These are phyloP conservation scores for Lablab purpureus DNA, from an alignment of 306 rosid genomes.

Conservation along the genomic window DNA sequence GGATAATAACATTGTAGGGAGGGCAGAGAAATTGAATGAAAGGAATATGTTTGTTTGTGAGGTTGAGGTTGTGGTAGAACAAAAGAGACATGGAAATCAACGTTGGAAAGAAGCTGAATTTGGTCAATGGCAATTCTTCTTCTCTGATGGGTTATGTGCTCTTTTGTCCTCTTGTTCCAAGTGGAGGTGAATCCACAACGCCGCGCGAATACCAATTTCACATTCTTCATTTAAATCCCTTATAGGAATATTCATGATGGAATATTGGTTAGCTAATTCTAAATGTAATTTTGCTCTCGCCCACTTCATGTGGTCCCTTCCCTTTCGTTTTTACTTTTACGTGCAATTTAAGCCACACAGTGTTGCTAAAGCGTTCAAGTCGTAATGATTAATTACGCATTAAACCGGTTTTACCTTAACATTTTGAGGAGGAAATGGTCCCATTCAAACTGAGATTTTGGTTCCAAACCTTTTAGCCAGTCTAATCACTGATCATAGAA, in stretches of 20 bases:
- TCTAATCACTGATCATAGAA: conserved; percentile 29
- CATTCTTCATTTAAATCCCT: conserved; percentile 33
- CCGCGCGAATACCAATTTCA: background rate
- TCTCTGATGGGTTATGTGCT: background rate
- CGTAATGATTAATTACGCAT: conserved; percentile 30
- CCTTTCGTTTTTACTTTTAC: conserved; percentile 31
- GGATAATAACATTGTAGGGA: conserved; percentile 42
- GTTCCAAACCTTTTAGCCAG: background rate
- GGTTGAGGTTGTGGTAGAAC: background rate
- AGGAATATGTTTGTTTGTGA: conserved; percentile 20
- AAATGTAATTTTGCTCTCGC: conserved; percentile 37
- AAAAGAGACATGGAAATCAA: conserved; percentile 28
- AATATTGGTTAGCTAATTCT: conserved; percentile 26
- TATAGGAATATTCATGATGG: conserved; percentile 26
- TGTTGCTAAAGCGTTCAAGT: conserved; percentile 32
- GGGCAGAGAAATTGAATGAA: background rate
- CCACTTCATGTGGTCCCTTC: conserved; percentile 27
- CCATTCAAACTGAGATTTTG: conserved; percentile 19
- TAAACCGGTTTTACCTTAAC: conserved; percentile 18
- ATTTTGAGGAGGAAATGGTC: conserved; percentile 25
- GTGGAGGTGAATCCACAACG: conserved; percentile 30
- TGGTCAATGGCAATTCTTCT: conserved; percentile 19
- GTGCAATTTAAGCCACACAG: conserved; percentile 46
- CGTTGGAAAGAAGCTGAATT: conserved; percentile 26
- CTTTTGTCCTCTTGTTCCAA: background rate